Evolutionary conservation across 495 filamentous ascomycete species (phyloP).

Genomic region (Cercophora newfieldiana): DNA sequence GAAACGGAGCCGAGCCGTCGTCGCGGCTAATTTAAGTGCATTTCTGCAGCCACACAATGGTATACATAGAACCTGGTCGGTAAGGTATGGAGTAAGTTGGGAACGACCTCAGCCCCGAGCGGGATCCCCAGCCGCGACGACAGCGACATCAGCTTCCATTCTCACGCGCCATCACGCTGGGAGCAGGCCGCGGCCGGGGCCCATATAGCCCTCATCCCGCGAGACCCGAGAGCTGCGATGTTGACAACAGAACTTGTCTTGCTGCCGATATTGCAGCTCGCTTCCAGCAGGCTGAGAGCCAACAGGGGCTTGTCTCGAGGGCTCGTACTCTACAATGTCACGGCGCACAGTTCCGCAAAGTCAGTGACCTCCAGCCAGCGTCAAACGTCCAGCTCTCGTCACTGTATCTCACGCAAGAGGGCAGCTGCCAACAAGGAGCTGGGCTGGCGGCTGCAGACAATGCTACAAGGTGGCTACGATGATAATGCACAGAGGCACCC

Average conservation of each 20-base stretch:
- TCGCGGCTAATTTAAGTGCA: constrained; percentile 7
- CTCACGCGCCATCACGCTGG: neutral
- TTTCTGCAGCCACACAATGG: constrained; percentile 10
- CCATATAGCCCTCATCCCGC: too few relatives aligned
- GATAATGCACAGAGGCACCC: too few relatives aligned
- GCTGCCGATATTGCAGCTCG: neutral
- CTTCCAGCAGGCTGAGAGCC: neutral
- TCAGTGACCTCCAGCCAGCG: neutral
- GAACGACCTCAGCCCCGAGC: neutral
- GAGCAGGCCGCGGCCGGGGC: too few relatives aligned
- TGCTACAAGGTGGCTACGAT: neutral
- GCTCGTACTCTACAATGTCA: neutral
- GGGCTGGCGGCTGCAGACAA: neutral
- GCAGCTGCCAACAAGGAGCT: too few relatives aligned
- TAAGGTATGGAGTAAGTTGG: too few relatives aligned
- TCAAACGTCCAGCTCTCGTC: neutral
- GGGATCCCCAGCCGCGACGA: neutral
- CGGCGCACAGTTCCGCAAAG: neutral
- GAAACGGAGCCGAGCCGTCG: constrained; percentile 11
- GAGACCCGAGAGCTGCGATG: too few relatives aligned
- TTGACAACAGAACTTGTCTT: neutral
- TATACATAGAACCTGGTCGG: constrained; percentile 3
- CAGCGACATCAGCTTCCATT: neutral
- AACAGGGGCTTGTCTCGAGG: neutral
- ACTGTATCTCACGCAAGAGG: neutral